Percentiles rank a stretch among this genome's conserved stretches.
These are phyloP conservation scores for Fusarium devonianum DNA, from an alignment of 2,329 filamentous ascomycete genomes.

Conservation along the genomic window DNA sequence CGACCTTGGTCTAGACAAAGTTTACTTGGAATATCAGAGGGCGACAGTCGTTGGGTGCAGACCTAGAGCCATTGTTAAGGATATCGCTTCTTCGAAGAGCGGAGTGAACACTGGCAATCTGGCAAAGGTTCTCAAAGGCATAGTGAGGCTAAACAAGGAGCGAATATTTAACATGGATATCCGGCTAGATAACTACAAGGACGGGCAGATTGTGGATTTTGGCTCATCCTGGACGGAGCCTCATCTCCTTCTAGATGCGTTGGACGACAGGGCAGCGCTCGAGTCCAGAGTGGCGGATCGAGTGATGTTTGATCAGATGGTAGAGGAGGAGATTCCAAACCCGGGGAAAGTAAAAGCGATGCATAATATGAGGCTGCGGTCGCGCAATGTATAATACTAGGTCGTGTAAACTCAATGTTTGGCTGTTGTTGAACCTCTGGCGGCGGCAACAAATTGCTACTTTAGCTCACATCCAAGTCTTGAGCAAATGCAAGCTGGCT, in stretches of 20 bases:
- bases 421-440: too few relatives aligned
- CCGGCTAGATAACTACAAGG: slow-evolving; percentile 20
- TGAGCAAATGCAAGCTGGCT: too few relatives aligned
- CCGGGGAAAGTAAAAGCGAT: slow-evolving; percentile 1
- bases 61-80: slow-evolving; percentile 26
- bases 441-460: too few relatives aligned
- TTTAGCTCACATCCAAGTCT: too few relatives aligned
- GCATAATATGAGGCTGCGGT: slow-evolving; percentile 7
- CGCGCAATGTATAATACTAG: not conserved
- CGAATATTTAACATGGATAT: slow-evolving; percentile 27
- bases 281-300: slow-evolving; percentile 16
- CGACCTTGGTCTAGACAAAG: slow-evolving; percentile 13
- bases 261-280: not conserved
- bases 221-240: slow-evolving; percentile 32
- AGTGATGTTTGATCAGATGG: slow-evolving; percentile 26
- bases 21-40: slow-evolving; percentile 17
- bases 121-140: not conserved
- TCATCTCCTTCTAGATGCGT: slow-evolving; percentile 18
- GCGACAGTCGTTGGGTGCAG: slow-evolving; percentile 17
- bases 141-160: slow-evolving; percentile 13
- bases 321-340: slow-evolving; percentile 17
- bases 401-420: too few relatives aligned
- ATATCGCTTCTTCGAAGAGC: slow-evolving; percentile 13
- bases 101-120: slow-evolving; percentile 10
- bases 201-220: slow-evolving; percentile 26